Conservation (phyloP, 441 rosid species). For the Mallotus repandus region DNA sequence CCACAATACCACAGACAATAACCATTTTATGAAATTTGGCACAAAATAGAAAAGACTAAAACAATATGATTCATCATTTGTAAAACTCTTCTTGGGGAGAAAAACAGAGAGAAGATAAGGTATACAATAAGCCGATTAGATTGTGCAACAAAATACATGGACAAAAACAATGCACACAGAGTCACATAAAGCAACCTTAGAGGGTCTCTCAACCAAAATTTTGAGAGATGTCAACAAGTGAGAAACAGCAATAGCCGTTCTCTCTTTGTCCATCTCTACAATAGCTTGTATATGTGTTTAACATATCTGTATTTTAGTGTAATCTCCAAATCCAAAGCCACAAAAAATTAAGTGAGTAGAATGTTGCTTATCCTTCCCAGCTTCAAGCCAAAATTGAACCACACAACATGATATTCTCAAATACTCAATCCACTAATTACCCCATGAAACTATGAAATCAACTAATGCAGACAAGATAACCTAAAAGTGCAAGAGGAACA, state of each 20-base stretch:
- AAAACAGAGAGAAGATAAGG: conserved; percentile 5
- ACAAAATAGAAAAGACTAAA: background rate
- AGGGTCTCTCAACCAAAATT: background rate
- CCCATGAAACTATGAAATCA: background rate
- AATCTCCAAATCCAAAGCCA: background rate
- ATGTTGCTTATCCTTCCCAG: background rate
- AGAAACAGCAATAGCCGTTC: background rate
- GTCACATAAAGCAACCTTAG: background rate
- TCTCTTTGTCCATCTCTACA: background rate
- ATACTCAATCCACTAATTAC: conserved; percentile 5
- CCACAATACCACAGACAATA: background rate
- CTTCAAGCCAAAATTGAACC: background rate
- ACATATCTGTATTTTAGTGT: background rate
- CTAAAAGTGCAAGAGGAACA: background rate
- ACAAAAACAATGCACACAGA: conserved; percentile 1
- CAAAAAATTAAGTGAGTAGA: background rate
- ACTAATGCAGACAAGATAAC: background rate
- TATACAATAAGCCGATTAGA: background rate
- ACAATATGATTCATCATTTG: background rate
- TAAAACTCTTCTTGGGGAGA: conserved; percentile 4
- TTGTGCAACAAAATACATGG: background rate
- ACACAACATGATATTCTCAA: background rate
- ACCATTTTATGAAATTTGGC: background rate
- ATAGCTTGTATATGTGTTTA: background rate
- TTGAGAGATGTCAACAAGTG: background rate